Evolutionary conservation across 805 yeast genomes (phyloP).

Genomic region (Sugiyamaella boreocaroliniensis): DNA sequence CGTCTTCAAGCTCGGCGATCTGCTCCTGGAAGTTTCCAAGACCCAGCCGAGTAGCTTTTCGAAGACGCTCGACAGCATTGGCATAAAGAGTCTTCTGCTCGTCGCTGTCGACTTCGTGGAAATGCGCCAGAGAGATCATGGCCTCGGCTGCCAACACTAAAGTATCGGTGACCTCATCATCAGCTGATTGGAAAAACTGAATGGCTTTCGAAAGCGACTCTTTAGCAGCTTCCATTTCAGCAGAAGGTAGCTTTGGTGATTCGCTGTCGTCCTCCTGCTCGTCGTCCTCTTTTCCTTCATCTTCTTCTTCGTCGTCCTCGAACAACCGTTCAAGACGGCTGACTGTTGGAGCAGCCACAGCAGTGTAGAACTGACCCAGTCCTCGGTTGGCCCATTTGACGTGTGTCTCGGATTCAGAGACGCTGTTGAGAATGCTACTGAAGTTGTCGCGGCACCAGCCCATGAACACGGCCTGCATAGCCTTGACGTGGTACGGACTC

Average conservation of each 20-base stretch:
- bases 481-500: not conserved
- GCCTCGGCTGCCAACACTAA: conserved; percentile 89
- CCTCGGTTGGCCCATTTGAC: conserved; percentile 25
- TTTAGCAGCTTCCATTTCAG: conserved; percentile 39
- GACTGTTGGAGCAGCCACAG: conserved; percentile 25
- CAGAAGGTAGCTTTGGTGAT: conserved; percentile 30
- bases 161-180: conserved; percentile 67
- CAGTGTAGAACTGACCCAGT: conserved; percentile 29
- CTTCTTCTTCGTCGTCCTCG: conserved; percentile 21
- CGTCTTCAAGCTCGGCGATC: conserved; percentile 30
- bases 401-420: conserved; percentile 1
- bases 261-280: conserved; percentile 38
- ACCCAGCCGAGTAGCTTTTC: conserved; percentile 47
- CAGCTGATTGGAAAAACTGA: conserved; percentile 49
- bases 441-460: not conserved
- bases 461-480: not conserved
- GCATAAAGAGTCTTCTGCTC: conserved; percentile 63
- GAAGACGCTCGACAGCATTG: conserved; percentile 62
- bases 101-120: conserved; percentile 54
- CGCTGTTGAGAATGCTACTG: not conserved
- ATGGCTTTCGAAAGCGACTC: conserved; percentile 48
- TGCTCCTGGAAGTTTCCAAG: conserved; percentile 31
- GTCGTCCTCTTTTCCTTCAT: conserved; percentile 7
- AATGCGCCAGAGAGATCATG: conserved; percentile 67
- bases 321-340: conserved; percentile 26